Evolutionary conservation across 202 grass and related monocot genomes (phyloP), one percentile per base, ranked within the genome.

Genomic region (Digitaria exilis): DNA sequence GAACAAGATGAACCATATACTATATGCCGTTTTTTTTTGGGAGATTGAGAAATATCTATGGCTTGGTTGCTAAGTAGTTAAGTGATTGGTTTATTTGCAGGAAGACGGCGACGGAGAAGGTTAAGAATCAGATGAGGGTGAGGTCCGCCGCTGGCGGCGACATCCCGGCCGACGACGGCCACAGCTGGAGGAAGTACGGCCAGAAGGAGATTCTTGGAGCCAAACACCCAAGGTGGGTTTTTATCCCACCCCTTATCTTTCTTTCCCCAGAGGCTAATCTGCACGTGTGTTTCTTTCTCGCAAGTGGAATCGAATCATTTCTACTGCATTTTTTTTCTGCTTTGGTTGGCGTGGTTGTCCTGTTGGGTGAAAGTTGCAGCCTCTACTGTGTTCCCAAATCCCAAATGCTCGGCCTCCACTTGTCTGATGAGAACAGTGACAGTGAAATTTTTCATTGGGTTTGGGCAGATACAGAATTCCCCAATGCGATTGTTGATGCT

Each of bases 121-220:
- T 1, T 67, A 84, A n/a, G 73, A 65, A 15, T 45, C 87, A 90
- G 66, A 67, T 95, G 28, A 86, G 77, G 84, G 76, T 90, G 43
- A 85, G 70, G 43, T 76, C 80, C 11, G 49, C 9, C 15, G 89
- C 13, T 0, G 84, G 56, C 34, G 28, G 65, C 34, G 93, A 90
- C 15, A 49, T 17, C 48, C 82, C 69, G 0, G 39, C 65, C 0
- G 83, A 95, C n/a, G 93, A 95, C 73, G 93, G 93, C 21, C 86
- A 81, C 52, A 91, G 84, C 65, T 94, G 92, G 92, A 89, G 86
- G 57, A 94, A 94, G 83, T 94, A 94, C 56, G 88, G 88, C 1
- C 92, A 94, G 71, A 94, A 94, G 67, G 83, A 89, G 51, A 91
- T 94, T 45, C 92, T 95, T 65, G 90, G 88, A 74, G 72, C 93